Base-by-base conservation (phyloP, 2,329 filamentous ascomycete species). In the Pseudonectria foliicola region DNA sequence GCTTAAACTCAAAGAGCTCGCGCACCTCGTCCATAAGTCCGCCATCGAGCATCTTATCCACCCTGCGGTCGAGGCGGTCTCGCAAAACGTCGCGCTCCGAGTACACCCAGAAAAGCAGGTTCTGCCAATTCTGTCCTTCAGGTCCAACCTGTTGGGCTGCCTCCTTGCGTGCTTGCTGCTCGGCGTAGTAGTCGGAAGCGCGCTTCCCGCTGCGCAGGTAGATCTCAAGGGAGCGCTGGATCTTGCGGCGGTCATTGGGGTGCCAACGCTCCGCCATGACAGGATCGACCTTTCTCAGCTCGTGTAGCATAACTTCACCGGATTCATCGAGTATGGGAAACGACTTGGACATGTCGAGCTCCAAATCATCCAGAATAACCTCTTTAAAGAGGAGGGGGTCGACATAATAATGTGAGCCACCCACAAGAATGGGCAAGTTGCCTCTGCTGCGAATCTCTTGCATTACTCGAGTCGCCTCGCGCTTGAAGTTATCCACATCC, bases 361-460 rank as follows among this genome's bases (percentile, higher is more conserved):
- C 52, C 3, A 67, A 56, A 10, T 66, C 61, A 14, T 65, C 60
- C 12, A 65, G 47, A 12, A 73, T 71, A 45, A 89, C 79, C 24
- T 84, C 75, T 32, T 56, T 51, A 56, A 96, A 95, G 3, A 98
- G 70, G 12, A 98, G 70, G 1, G 86, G 80, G 52, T 95, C 88
- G 0, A 86, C 83, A 55, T 98, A 98, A 63, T 96, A 98, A 53
- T 95, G 87, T 10, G 90, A 95, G 7, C 92, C 92, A 16, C 92
- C 92, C 2, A 96, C 92, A 1, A 98, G 64, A 18, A 98, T 88
- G 0, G 92, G 92, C 10, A 95, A 60, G 43, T 82, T 85, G 1
- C 87, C 86, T 49, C 90, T 73, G 7, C 66, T 67, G 32, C 82
- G 75, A 35, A 98, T 95, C 27, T 92, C 85, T 15, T 73, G 63